Evolutionary conservation across 768 basidiomycete genomes (phyloP), one percentile per base, ranked within the genome.

Genomic region (Mycena olivaceomarginata): DNA sequence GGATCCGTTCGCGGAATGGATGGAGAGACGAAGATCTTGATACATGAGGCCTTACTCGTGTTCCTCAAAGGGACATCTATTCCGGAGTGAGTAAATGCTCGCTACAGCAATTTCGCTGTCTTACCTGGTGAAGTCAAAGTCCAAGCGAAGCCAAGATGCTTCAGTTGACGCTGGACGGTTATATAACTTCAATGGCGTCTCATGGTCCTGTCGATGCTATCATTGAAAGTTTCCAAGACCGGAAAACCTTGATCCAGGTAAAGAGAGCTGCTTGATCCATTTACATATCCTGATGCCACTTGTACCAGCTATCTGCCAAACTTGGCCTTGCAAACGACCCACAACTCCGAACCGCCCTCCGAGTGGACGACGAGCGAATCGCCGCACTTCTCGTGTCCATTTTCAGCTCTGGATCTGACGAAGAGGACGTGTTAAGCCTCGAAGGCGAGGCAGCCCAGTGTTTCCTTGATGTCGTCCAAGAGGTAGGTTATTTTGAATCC

Each of bases 221-320:
- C 51, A 48, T 72, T 16, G 65, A 62, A 39, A 76, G 75, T 31
- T 16, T 67, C 31, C 40, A 62, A 63, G 67, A 37, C 41, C 64
- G 75, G 15, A 67, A 72, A 37, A 63, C 51, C 25, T 68, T 76
- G 20, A n/a, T 76, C 4, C 64, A 72, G 65, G 75, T 76, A 31
- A 4, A 16, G 39, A 40, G 2, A 12, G 1, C 1, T 31, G 31
- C 5, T 31, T 18, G 43, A n/a, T 67, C 3, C 57, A 4, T 7
- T 20, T 12, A 12, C 4, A 22, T 12, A 43, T 16, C 18, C 43
- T 45, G 15, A 45, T 20, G 43, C 43, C 31, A 31, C 31, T 31
- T 45, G 43, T 45, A 45, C 4, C 1, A 51, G 48, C 1, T 51
- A 15, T 51, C 48, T 7, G 16, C 72, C 18, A 11, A 67, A 46